phyloP scores from a whole-genome alignment of 495 filamentous ascomycete species.

The Annulohypoxylon moriforme region DNA sequence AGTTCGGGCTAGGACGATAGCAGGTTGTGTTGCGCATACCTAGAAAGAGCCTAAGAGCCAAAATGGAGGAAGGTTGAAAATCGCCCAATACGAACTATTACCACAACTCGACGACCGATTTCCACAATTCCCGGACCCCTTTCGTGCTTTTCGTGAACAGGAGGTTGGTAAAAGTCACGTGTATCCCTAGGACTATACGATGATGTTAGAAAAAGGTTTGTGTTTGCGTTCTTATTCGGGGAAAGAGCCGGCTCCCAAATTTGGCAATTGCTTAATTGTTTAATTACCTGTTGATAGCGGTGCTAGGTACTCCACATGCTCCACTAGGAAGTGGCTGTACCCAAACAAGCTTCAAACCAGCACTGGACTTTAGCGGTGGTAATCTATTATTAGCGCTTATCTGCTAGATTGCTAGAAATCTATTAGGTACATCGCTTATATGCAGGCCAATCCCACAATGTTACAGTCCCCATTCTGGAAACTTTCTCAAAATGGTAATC shows the following conservation, averaged over 20 bases:
- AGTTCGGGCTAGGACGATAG: not conserved
- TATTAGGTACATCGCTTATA: constrained; percentile 1
- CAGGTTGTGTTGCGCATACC: not conserved
- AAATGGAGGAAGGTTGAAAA: not conserved
- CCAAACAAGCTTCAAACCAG: not conserved
- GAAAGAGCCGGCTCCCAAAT: not conserved
- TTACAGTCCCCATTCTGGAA: constrained; percentile 5
- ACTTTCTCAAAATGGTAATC: not conserved
- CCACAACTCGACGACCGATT: not conserved
- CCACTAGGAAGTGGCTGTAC: constrained; percentile 1
- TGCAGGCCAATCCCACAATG: constrained; percentile 1
- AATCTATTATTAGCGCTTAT: constrained; percentile 2
- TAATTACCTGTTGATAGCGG: not conserved
- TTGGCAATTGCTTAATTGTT: constrained; percentile 6
- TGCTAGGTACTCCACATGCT: not conserved
- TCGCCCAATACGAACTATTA: constrained; percentile 3
- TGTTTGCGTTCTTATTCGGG: not conserved
- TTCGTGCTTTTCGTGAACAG: constrained; percentile 1
- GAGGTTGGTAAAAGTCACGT: constrained; percentile 8
- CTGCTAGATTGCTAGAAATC: too few species aligned
- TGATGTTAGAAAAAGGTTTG: not conserved
- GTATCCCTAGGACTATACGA: not conserved
- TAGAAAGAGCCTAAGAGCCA: constrained; percentile 11
- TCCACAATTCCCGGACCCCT: not conserved
- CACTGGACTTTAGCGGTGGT: not conserved